Evolutionary conservation across 257 asterid genomes (phyloP), one percentile per base, ranked within the genome.

Genomic region (Craterostigma plantagineum): DNA sequence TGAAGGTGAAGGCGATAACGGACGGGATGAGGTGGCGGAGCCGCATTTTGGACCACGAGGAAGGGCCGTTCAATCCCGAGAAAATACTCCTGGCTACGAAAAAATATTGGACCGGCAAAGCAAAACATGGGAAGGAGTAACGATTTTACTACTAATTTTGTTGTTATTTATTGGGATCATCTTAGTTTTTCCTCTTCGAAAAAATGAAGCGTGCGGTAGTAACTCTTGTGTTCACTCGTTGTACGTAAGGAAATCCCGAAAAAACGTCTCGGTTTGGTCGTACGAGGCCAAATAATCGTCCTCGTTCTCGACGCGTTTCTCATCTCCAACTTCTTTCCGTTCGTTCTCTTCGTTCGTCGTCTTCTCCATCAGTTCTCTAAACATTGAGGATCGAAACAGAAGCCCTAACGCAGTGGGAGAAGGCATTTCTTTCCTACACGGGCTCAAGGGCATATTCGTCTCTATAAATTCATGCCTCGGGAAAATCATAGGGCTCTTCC

Each of bases 21-120:
- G 93, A 82, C 36, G 78, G 92, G 51, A 90, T 90, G 99, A 67
- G 82, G 60, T 90, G 98, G 95, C 66, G 74, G 55, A 83, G 95
- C 51, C 64, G 56, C 15, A 77, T 90, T 34, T 56, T 82, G 12
- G 98, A 90, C 60, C 98, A 90, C 35, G 98, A 90, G 59, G 64
- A 53, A 1, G 98, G 98, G 8, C 98, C 98, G 0, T 83, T 90
- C 53, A 79, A 75, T 43, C 79, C 91, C 0, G 91, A 90, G 72
- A 90, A 90, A 49, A 75, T 90, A 50, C 92, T 90, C 52, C 53
- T 90, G 35, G 76, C 95, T 33, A 72, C 66, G 0, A 90, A 90
- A 55, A 65, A 53, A 55, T 79, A 90, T 50, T 90, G 98, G 98
- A 90, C 94, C 18, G 86, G 75, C 52, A 66, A 73, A 54, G 39